A percentile compares a stretch with the other conserved stretches of the same genome.
Evolutionary conservation across 2,329 filamentous ascomycete genomes (phyloP).

Genomic region (Ascochyta fabae): DNA sequence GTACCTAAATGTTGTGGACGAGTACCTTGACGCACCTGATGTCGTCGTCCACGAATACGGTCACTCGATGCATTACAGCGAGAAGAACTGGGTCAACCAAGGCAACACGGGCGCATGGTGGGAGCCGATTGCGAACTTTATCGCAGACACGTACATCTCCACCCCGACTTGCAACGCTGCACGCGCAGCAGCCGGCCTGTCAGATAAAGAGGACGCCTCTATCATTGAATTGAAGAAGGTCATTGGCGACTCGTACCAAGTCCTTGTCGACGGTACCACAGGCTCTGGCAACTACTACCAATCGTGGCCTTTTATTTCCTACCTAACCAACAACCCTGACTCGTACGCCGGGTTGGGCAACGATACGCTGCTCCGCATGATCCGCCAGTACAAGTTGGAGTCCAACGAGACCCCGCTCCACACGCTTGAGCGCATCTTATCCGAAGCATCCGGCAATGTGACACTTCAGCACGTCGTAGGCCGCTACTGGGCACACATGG

Average conservation of each 20-base stretch:
- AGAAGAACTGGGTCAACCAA: slow-evolving; percentile 48
- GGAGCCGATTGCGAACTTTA: slow-evolving; percentile 59
- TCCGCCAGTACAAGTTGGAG: slow-evolving; percentile 50
- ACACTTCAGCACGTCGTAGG: slow-evolving; percentile 53
- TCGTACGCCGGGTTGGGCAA: slow-evolving; percentile 37
- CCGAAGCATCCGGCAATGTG: slow-evolving; percentile 23
- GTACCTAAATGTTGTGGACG: slow-evolving; percentile 53
- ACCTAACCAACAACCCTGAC: slow-evolving; percentile 58
- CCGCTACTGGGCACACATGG: slow-evolving; percentile 61
- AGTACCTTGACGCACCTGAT: slow-evolving; percentile 48
- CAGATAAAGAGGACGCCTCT: slow-evolving; percentile 48
- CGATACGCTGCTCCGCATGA: slow-evolving; percentile 30
- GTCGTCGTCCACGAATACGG: slow-evolving; percentile 59
- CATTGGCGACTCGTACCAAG: slow-evolving; percentile 56
- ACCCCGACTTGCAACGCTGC: slow-evolving; percentile 49
- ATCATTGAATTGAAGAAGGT: slow-evolving; percentile 54
- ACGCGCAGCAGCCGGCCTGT: slow-evolving; percentile 46
- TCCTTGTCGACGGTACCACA: slow-evolving; percentile 54
- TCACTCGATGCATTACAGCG: slow-evolving; percentile 56
- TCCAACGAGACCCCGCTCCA: slow-evolving; percentile 61
- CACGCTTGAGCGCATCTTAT: slow-evolving; percentile 51
- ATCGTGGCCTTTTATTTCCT: slow-evolving; percentile 59
- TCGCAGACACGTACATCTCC: slow-evolving; percentile 59
- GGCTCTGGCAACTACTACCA: slow-evolving; percentile 55
- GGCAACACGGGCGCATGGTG: slow-evolving; percentile 58